phyloP scores from a whole-genome alignment of 2,329 filamentous ascomycete genomes.

The Exserohilum turcica region DNA sequence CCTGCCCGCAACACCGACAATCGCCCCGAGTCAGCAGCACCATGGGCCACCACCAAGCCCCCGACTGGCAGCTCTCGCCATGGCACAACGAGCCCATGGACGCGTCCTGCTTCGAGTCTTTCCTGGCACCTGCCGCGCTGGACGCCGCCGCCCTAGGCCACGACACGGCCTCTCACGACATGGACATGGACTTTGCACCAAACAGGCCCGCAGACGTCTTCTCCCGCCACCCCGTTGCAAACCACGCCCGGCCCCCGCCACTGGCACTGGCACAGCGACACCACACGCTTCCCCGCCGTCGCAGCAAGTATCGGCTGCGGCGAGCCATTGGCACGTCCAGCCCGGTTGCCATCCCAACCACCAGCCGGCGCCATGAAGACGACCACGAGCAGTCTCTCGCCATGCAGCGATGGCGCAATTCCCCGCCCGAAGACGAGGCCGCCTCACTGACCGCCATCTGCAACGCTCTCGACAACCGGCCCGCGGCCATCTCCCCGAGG shows the following conservation, averaged over 20 bases:
- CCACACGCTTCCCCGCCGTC: slow-evolving; percentile 21
- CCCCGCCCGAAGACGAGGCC: slow-evolving; percentile 69
- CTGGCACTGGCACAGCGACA: slow-evolving; percentile 8
- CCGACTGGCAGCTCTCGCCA: slow-evolving; percentile 1
- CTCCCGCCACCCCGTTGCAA: not conserved
- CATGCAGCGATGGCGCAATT: slow-evolving; percentile 68
- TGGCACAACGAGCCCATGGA: slow-evolving; percentile 11
- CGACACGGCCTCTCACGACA: not conserved
- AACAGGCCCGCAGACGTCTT: not conserved
- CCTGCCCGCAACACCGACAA: not conserved
- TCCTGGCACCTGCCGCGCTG: slow-evolving; percentile 3
- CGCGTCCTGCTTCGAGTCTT: slow-evolving; percentile 4
- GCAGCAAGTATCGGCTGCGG: slow-evolving; percentile 24
- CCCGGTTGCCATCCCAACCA: slow-evolving; percentile 16
- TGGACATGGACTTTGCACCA: not conserved
- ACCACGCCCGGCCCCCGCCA: too few species aligned
- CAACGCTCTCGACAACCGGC: slow-evolving; percentile 55
- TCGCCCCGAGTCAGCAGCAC: not conserved
- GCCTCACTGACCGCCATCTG: slow-evolving; percentile 66
- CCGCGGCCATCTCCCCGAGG: slow-evolving; percentile 10
- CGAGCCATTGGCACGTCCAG: slow-evolving; percentile 10
- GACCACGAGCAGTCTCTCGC: slow-evolving; percentile 37
- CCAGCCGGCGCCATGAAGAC: not conserved
- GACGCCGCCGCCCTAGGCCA: not conserved
- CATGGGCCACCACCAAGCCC: slow-evolving; percentile 10